Percentiles rank a stretch among this genome's conserved stretches.
Conservation (phyloP, 1,284 basidiomycete species). For the Mycena citricolor region DNA sequence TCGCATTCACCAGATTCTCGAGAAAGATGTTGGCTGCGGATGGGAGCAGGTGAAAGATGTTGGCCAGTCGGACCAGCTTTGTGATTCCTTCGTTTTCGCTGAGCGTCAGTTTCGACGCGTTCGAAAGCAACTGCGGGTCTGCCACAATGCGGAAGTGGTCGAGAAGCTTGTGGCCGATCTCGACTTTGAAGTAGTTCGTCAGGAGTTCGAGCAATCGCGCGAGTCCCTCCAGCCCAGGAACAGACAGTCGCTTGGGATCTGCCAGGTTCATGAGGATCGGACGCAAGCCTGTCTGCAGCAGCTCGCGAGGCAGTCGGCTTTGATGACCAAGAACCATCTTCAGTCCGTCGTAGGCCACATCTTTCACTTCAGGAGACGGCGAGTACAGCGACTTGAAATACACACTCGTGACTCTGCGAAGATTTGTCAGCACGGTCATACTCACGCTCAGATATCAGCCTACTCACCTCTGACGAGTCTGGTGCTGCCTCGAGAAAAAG, state of each 20-base stretch:
- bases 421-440: constrained; percentile 14
- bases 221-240: constrained; percentile 93
- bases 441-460: background rate
- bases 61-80: constrained; percentile 91
- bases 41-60: constrained; percentile 95
- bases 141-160: constrained; percentile 94
- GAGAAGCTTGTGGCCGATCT: constrained; percentile 96
- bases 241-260: constrained; percentile 92
- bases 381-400: constrained; percentile 99
- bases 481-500: constrained; percentile 81
- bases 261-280: constrained; percentile 98
- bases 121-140: constrained; percentile 80
- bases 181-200: constrained; percentile 99
- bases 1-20: constrained; percentile 79
- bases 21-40: constrained; percentile 93
- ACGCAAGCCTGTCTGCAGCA: constrained; percentile 91
- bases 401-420: constrained; percentile 80
- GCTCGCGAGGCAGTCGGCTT: constrained; percentile 91
- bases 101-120: constrained; percentile 76
- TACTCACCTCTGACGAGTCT: constrained; percentile 80
- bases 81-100: constrained; percentile 90
- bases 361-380: constrained; percentile 88
- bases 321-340: constrained; percentile 89
- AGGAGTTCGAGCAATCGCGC: constrained; percentile 94
- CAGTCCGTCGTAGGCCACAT: constrained; percentile 93